A percentile compares a stretch with the other conserved stretches of the same genome.
These are phyloP conservation scores for Macrolepiota fuliginosa DNA, from an alignment of 768 basidiomycete genomes.

Conservation along the genomic window DNA sequence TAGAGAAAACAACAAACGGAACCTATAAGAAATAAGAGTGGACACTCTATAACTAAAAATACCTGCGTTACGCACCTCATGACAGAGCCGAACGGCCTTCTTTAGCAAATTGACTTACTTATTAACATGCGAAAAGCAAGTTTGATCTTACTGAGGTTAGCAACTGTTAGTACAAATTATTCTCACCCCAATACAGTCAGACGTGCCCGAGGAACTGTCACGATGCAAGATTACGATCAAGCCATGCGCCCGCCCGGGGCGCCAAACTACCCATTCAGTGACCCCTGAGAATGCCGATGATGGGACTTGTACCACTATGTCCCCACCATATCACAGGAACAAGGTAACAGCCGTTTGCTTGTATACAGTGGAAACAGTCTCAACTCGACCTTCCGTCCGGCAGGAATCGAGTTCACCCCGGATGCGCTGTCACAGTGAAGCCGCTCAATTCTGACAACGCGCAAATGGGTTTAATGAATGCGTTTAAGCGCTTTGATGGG, in stretches of 20 bases:
- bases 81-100: neutral
- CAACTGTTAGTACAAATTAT: too few species aligned
- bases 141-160: neutral
- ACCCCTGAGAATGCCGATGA: neutral
- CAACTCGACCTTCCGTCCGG: neutral
- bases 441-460: too few species aligned
- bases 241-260: too few species aligned
- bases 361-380: neutral
- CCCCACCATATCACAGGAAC: neutral
- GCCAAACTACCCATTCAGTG: too few species aligned
- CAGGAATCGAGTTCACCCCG: neutral
- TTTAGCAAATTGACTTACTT: neutral
- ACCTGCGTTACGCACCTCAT: neutral
- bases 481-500: too few species aligned
- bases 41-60: neutral
- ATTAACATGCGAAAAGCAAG: neutral
- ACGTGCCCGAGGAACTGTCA: neutral
- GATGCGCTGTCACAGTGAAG: neutral
- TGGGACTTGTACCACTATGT: neutral
- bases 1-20: neutral
- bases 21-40: neutral
- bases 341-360: neutral
- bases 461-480: too few species aligned
- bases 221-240: neutral
- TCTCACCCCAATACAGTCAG: neutral